These are phyloP conservation scores for Cadophora luteo-olivacea DNA, from an alignment of 2,329 filamentous ascomycete species.

Conservation along the genomic window DNA sequence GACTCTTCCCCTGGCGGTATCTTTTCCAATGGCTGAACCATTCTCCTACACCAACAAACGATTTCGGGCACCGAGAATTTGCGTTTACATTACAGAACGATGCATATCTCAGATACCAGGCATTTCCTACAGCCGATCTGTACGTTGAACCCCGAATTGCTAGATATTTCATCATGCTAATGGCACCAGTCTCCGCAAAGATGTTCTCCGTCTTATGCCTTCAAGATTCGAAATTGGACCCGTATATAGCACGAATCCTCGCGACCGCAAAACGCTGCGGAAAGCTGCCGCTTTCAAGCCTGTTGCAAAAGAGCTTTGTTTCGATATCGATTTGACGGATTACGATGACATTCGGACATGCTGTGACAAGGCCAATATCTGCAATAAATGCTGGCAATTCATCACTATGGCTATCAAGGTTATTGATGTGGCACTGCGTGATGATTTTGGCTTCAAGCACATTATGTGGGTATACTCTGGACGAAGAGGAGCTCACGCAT, in stretches of 20 bases:
- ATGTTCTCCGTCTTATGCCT: conserved; percentile 86
- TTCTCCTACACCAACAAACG: conserved; percentile 80
- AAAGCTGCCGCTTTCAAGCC: conserved; percentile 85
- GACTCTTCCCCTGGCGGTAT: conserved; percentile 91
- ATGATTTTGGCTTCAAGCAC: conserved; percentile 96
- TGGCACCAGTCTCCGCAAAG: conserved; percentile 75
- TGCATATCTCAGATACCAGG: conserved; percentile 91
- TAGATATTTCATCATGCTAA: conserved; percentile 32
- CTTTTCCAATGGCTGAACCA: conserved; percentile 99
- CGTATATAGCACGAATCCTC: conserved; percentile 93
- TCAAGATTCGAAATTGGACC: conserved; percentile 98
- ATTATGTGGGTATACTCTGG: conserved; percentile 99
- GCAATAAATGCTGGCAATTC: conserved; percentile 93
- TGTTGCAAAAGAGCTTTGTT: conserved; percentile 91
- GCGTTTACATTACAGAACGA: conserved; percentile 94
- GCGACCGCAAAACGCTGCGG: conserved; percentile 86
- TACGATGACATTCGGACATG: conserved; percentile 97
- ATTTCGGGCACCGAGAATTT: conserved; percentile 94
- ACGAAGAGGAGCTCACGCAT: conserved; percentile 94
- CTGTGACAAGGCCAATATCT: conserved; percentile 93
- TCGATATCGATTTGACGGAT: conserved; percentile 99
- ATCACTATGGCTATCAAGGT: conserved; percentile 98
- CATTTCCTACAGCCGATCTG: conserved; percentile 71
- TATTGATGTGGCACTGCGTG: conserved; percentile 82
- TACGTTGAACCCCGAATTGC: conserved; percentile 44